A percentile compares a stretch with the other conserved stretches of the same genome.
These are phyloP conservation scores for Stephanodiscus minutulus DNA, from an alignment of 108 stramenopile genomes.

Conservation along the genomic window DNA sequence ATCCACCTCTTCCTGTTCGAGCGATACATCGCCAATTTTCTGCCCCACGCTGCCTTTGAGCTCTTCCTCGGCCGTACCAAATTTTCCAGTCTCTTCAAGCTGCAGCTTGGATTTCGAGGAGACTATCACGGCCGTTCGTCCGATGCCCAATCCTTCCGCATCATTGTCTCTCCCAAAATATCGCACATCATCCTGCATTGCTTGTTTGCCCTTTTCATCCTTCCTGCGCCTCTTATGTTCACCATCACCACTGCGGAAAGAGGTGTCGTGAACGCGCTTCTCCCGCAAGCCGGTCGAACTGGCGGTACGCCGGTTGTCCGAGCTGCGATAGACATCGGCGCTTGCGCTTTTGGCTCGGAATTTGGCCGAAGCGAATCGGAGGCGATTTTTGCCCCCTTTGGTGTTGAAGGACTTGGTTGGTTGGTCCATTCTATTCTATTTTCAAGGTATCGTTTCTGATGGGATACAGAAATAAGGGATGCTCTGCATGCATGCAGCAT, in stretches of 20 bases:
- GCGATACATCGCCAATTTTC: background rate
- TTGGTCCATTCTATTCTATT: constrained; percentile 35
- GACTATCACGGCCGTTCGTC: constrained; percentile 49
- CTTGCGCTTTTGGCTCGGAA: constrained; percentile 72
- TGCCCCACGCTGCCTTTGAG: constrained; percentile 14
- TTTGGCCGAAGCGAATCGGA: constrained; percentile 70
- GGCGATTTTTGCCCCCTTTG: constrained; percentile 68
- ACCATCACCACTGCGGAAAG: constrained; percentile 17
- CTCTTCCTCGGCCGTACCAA: constrained; percentile 13
- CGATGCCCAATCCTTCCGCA: constrained; percentile 40
- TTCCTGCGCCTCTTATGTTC: constrained; percentile 25
- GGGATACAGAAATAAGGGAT: too few relatives aligned
- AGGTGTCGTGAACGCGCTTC: constrained; percentile 67
- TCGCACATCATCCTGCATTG: constrained; percentile 18
- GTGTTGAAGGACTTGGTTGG: constrained; percentile 73
- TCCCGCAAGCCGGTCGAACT: constrained; percentile 73
- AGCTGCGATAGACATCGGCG: constrained; percentile 83
- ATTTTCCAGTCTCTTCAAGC: constrained; percentile 8
- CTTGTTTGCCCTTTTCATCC: constrained; percentile 17
- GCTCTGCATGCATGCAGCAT: too few relatives aligned
- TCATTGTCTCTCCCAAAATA: constrained; percentile 51
- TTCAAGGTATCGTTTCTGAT: too few relatives aligned
- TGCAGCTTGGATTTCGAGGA: constrained; percentile 17
- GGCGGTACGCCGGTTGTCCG: constrained; percentile 62
- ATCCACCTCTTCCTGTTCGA: constrained; percentile 27